Evolutionary conservation across 1,284 basidiomycete species (phyloP).

Genomic region (Boletus semigastroideus): DNA sequence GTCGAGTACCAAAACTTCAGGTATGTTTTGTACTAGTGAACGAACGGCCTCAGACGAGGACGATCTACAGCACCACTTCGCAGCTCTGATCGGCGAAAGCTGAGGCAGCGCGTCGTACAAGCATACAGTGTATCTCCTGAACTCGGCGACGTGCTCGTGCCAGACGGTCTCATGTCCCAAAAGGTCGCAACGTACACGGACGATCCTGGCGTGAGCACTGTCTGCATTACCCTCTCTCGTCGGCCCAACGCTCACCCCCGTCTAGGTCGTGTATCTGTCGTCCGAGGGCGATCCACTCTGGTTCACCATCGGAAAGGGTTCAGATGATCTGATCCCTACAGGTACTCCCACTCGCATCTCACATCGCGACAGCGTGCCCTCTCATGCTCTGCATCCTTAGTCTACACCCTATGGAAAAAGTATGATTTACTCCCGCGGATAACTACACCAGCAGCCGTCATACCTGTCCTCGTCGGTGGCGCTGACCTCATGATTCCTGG

Average conservation of each 20-base stretch:
- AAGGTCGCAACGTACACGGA: conserved; percentile 65
- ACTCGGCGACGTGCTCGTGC: conserved; percentile 62
- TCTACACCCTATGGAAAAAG: conserved; percentile 77
- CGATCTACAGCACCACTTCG: conserved; percentile 55
- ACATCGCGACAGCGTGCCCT: neutral
- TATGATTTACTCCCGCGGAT: conserved; percentile 62
- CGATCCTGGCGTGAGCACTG: conserved; percentile 57
- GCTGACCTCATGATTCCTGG: conserved; percentile 82
- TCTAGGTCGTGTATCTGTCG: conserved; percentile 61
- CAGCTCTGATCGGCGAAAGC: conserved; percentile 67
- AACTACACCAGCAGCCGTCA: conserved; percentile 62
- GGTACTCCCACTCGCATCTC: conserved; percentile 36
- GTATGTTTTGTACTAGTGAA: conserved; percentile 21
- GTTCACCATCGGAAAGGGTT: conserved; percentile 73
- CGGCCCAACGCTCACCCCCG: neutral
- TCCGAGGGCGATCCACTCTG: conserved; percentile 77
- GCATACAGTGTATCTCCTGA: conserved; percentile 49
- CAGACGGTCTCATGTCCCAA: conserved; percentile 63
- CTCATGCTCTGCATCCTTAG: conserved; percentile 23
- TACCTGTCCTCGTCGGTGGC: conserved; percentile 64
- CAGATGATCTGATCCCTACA: conserved; percentile 69
- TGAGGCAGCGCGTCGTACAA: conserved; percentile 57
- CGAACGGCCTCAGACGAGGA: neutral
- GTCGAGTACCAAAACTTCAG: conserved; percentile 64
- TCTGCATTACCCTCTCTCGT: neutral